phyloP scores from a whole-genome alignment of 306 rosid species.

The Bauhinia variegata region DNA sequence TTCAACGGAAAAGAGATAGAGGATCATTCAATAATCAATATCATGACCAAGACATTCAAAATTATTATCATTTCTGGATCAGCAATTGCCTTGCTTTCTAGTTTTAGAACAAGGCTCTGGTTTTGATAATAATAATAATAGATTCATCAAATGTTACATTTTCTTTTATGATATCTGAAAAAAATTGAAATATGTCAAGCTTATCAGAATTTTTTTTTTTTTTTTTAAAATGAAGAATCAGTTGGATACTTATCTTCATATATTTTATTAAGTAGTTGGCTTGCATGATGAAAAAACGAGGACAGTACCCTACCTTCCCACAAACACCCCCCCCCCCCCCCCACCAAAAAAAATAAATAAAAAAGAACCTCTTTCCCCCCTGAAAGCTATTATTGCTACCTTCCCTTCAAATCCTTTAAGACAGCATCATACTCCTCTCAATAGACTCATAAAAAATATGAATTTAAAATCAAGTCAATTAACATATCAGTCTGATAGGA shows the following conservation, averaged over 20 bases:
- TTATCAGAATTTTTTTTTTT: neutral
- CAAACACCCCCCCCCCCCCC: too few relatives aligned
- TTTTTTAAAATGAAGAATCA: neutral
- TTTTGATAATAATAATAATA: neutral
- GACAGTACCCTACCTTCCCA: neutral
- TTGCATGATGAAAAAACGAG: neutral
- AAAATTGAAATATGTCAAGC: neutral
- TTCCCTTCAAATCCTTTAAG: too few relatives aligned
- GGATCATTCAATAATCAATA: conserved; percentile 24
- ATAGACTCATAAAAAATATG: too few relatives aligned
- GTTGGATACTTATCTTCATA: neutral
- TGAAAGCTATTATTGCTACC: too few relatives aligned
- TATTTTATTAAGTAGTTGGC: neutral
- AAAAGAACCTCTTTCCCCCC: too few relatives aligned
- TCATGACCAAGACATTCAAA: conserved; percentile 18
- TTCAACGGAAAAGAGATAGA: conserved; percentile 23
- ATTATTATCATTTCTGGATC: neutral
- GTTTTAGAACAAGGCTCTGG: neutral
- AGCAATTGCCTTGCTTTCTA: neutral
- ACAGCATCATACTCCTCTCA: too few relatives aligned
- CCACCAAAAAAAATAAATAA: too few relatives aligned
- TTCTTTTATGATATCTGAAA: neutral
- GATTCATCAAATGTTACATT: neutral
- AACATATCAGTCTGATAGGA: too few relatives aligned
- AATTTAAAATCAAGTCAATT: too few relatives aligned